Evolutionary conservation across 352 stramenopile genomes (phyloP).

Genomic region (Phytopythium aichiense): DNA sequence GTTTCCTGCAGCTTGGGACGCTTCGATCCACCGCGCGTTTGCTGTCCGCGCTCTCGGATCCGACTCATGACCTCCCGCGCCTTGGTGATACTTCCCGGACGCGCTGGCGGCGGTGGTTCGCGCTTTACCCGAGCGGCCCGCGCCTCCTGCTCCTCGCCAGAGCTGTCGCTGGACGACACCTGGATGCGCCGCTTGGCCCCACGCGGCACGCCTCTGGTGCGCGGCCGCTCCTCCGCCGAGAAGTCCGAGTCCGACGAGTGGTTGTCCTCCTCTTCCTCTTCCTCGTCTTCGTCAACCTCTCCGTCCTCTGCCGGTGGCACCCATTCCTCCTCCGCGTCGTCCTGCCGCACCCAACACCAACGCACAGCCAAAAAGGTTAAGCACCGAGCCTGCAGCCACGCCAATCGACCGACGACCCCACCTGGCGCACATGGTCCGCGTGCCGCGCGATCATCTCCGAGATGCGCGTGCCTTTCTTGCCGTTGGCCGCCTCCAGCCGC

Average conservation of each 20-base stretch:
- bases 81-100: neutral
- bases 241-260: conserved; percentile 30
- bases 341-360: conserved; percentile 13
- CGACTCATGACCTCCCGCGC: conserved; percentile 6
- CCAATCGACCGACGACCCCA: conserved; percentile 8
- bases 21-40: neutral
- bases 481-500: conserved; percentile 42
- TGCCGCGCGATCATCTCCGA: conserved; percentile 50
- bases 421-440: conserved; percentile 33
- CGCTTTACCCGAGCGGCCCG: conserved; percentile 7
- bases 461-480: conserved; percentile 52
- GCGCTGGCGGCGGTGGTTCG: conserved; percentile 9
- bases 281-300: conserved; percentile 27
- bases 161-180: conserved; percentile 43
- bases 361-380: neutral
- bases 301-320: conserved; percentile 20
- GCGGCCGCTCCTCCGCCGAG: conserved; percentile 26
- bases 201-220: conserved; percentile 12
- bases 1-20: conserved; percentile 11
- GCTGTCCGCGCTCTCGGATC: conserved; percentile 5
- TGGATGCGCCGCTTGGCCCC: conserved; percentile 49
- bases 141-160: conserved; percentile 28
- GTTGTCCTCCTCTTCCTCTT: conserved; percentile 29
- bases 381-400: neutral
- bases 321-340: conserved; percentile 44